Evolutionary conservation across 768 basidiomycete species (phyloP), one percentile per base, ranked within the genome.

Genomic region (Arthromyces matolae): DNA sequence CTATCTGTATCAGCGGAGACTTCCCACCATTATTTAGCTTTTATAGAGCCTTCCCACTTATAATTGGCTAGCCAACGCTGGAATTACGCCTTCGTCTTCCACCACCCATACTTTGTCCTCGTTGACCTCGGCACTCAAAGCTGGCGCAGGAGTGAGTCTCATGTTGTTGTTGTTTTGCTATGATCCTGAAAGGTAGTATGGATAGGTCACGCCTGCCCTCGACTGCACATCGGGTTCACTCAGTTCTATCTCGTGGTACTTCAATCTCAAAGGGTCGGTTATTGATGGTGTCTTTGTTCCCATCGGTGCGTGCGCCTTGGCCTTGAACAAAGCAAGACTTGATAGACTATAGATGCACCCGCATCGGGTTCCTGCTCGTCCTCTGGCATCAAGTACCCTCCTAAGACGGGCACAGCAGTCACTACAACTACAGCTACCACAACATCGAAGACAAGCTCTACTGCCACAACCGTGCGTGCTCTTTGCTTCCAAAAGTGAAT

Each of bases 71-170:
- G 66, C 71, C 12, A 67, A 75, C 18, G 82, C 75, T n/a, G 88
- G 88, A 20, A 92, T 93, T 55, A 79, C 77, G 3, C 91, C 91
- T 10, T 76, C 75, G n/a, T 65, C 70, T 3, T 69, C 64, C 50
- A 60, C 66, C 54, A 86, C 85, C 0, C 81, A 81, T 61, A 79
- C 79, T 0, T 72, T 86, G 14, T 67, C 77, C 12, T 59, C 71
- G 8, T 59, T 89, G 37, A 71, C 72, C 9, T 60, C 72, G 29
- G 86, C 84, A 3, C 67, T 89, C 39, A 70, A 76, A 61, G 46
- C 66, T 9, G 80, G 72, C 27, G 78, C 76, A 4, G 81, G 78
- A 24, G 83, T 79, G 31, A 46, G 63, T 50, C 29, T 25, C n/a
- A 9, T 12, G 5, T 22, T 12, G 16, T 14, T 6, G 6, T 28